Evolutionary conservation across 306 rosid species (phyloP), one percentile per base, ranked within the genome.

Genomic region (Acacia melanoxylon): DNA sequence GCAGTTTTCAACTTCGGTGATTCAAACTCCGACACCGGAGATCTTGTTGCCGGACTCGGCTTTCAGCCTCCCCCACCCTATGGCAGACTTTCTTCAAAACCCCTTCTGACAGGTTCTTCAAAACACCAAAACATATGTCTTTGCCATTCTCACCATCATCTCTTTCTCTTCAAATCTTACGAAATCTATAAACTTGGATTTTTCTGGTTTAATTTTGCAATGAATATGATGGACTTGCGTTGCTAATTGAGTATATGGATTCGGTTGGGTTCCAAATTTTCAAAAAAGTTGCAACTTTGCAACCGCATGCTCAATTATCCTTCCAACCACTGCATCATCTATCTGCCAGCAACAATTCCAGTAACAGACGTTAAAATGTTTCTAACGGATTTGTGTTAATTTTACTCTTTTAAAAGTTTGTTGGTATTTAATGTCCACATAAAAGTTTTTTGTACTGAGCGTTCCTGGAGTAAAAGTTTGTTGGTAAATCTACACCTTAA

Each of bases 21-120:
- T 79, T 94, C 98, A 31, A 94, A 94, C 78, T 94, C 98, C 5
- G 95, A 90, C 86, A 94, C 97, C 1, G 98, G 97, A 35, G 90
- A 86, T 40, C 82, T 88, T 6, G 45, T 56, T 8, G 88, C 90
- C 0, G 94, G 83, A 4, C n/a, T 84, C 14, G 97, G 92, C 12
- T 63, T 85, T 75, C 78, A 29, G 31, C 86, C 89, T 7, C 2
- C 37, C 58, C 80, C 83, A 1, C 97, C 98, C 2, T 70, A 89
- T 49, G 98, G 98, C 89, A 88, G 63, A 65, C 20, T 22, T 85
- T 86, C 90, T 91, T 91, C 90, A 82, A 85, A 51, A 20, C 84
- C 41, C 72, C 95, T n/a, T 52, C 88, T 3, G 95, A 93, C 10
- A 89, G 97, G 67, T 87, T 81, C 80, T 88, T 77, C 54, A 74